Conservation (phyloP, 164 flowering plant genomes). For the Kalanchoe fedtschenkoi region DNA sequence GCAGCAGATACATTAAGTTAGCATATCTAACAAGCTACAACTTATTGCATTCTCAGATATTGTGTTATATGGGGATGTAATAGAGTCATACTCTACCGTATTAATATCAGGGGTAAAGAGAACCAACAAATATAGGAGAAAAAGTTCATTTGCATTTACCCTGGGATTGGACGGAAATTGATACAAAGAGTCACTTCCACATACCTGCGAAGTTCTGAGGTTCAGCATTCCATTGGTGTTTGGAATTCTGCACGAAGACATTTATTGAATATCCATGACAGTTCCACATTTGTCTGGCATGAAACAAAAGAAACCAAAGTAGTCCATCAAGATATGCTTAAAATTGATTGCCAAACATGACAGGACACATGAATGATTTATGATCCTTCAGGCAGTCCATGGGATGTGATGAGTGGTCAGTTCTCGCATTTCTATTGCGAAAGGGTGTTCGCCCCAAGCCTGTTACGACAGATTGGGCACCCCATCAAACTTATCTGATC, state of each 20-base stretch:
- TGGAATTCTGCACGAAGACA: slow-evolving; percentile 51
- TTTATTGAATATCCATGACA: not conserved
- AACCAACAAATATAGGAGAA: too few species aligned
- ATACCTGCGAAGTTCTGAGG: slow-evolving; percentile 98
- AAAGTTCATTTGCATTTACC: too few species aligned
- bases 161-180: not conserved
- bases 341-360: slow-evolving; percentile 78
- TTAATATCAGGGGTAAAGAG: too few species aligned
- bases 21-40: not conserved
- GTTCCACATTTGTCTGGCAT: too few species aligned
- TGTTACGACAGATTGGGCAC: slow-evolving; percentile 45
- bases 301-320: not conserved
- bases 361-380: too few species aligned
- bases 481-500: slow-evolving; percentile 35
- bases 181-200: not conserved
- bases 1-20: too few species aligned
- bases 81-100: too few species aligned
- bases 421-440: slow-evolving; percentile 22
- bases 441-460: slow-evolving; percentile 43
- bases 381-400: slow-evolving; percentile 51
- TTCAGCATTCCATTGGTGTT: slow-evolving; percentile 74
- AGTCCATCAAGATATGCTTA: slow-evolving; percentile 16
- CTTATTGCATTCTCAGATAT: too few species aligned
- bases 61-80: too few species aligned
- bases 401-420: slow-evolving; percentile 52